Evolutionary conservation across 139 green algal species (phyloP).

Genomic region (Yamagishiella unicocca): DNA sequence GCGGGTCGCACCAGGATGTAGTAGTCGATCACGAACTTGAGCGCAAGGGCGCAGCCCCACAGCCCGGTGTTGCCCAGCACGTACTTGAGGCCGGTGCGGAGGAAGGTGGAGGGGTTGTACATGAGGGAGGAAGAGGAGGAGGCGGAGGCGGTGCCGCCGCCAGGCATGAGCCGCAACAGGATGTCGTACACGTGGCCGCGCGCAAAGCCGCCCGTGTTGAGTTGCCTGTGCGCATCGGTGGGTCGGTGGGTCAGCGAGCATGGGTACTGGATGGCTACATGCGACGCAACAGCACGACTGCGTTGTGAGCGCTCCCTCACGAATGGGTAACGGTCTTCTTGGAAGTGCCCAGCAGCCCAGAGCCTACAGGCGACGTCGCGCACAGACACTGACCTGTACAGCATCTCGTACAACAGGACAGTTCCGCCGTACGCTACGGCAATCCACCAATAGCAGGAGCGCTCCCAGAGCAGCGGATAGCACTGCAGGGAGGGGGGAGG

Average conservation of each 20-base stretch:
- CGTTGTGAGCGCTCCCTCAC: too few relatives aligned
- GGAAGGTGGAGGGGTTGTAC: constrained; percentile 4
- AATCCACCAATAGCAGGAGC: constrained; percentile 46
- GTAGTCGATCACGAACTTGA: constrained; percentile 79
- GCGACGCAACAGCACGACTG: background rate
- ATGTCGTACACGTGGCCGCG: constrained; percentile 7
- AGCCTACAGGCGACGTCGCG: too few relatives aligned
- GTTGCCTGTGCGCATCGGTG: constrained; percentile 15
- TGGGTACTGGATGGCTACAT: background rate
- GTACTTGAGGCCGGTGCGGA: constrained; percentile 13
- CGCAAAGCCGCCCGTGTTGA: constrained; percentile 22
- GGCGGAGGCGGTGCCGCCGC: background rate
- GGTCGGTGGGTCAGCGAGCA: too few relatives aligned
- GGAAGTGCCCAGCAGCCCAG: too few relatives aligned
- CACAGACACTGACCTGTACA: constrained; percentile 4
- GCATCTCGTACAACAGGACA: constrained; percentile 1
- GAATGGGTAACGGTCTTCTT: too few relatives aligned
- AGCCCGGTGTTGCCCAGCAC: constrained; percentile 65
- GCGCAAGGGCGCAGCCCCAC: constrained; percentile 67
- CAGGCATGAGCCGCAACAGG: background rate
- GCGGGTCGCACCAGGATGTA: constrained; percentile 51
- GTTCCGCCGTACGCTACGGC: background rate
- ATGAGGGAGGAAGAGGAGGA: background rate
- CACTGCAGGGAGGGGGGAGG: background rate
- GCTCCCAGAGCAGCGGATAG: constrained; percentile 9